Conservation (phyloP, 2,329 filamentous ascomycete species). For the Didymellaceae sp. region DNA sequence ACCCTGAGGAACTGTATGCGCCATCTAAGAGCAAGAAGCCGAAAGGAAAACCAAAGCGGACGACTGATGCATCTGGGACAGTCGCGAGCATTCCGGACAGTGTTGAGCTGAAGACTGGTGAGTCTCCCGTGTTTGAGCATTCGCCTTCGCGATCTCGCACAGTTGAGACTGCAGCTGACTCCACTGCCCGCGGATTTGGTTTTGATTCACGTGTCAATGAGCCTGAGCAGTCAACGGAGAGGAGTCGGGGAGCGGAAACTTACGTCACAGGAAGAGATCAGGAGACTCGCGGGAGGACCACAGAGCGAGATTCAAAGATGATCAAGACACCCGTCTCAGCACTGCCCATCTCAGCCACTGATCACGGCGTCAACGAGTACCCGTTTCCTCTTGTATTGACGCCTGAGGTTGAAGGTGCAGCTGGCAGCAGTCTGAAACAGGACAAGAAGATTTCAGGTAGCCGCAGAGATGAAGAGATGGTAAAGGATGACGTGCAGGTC, state of each 20-base stretch:
- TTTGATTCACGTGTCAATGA: not conserved
- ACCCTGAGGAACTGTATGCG: constrained; percentile 44
- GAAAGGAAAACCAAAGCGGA: constrained; percentile 53
- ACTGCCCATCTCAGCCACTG: not conserved
- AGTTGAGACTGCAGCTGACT: constrained; percentile 41
- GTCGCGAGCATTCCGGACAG: constrained; percentile 34
- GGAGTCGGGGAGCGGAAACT: not conserved
- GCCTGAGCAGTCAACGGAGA: constrained; percentile 5
- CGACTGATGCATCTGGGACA: constrained; percentile 1
- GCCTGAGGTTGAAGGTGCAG: not conserved
- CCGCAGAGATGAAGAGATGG: constrained; percentile 38
- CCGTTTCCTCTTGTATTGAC: constrained; percentile 34
- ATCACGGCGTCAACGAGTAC: constrained; percentile 29
- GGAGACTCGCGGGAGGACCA: constrained; percentile 10
- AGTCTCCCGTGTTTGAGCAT: constrained; percentile 44
- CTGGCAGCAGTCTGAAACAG: not conserved
- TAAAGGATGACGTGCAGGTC: constrained; percentile 25
- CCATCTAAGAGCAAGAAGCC: constrained; percentile 54
- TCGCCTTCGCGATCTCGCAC: constrained; percentile 38
- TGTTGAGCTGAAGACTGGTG: constrained; percentile 35
- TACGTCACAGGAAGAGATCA: not conserved
- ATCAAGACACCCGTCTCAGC: not conserved
- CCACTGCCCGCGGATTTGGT: constrained; percentile 25
- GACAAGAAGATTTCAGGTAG: constrained; percentile 53
- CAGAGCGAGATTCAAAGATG: not conserved